Base-by-base conservation (phyloP, 1,284 basidiomycete species). In the Leccinum pachyderme region DNA sequence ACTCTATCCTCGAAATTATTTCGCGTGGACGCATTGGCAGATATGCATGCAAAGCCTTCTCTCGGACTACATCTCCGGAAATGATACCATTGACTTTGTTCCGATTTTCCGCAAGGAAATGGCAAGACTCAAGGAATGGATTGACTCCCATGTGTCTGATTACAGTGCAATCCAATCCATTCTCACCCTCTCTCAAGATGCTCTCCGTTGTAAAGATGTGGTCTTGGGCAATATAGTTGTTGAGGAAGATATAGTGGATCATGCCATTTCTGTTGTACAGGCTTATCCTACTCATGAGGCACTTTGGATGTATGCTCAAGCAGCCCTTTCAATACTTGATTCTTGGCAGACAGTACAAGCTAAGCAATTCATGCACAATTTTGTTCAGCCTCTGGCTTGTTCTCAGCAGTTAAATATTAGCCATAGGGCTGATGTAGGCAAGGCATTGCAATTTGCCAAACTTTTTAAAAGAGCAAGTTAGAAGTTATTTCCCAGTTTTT, bases 1-100 rank as follows among this genome's bases (percentile, higher is more conserved):
- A 61, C 63, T 74, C 6, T 85, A 87, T 63, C 81, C 82, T 8
- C 78, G 86, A 28, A 88, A 87, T 61, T 88, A 87, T 63, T 80
- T 84, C 63, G 84, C 82, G 9, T 87, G 86, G 86, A 66, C 72
- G 4, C 81, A 87, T 62, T 80, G 83, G 61, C 73, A 73, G 50
- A 75, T 76, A 41, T 74, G 83, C 54, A 64, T 80, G 48, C 72
- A 22, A 28, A 58, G 55, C 50, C 49, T 54, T 56, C 44, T 61
- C 32, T 51, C 32, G 22, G 47, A 51, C 45, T 53, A 59, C 31
- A 55, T 54, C 41, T 5, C 49, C 13, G 59, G 53, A 1, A 37
- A 12, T 7, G 56, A 49, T 44, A 51, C 49, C 50, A 1, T 60
- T 32, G 62, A 60, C 41, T 74, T 73, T 60, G 43, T 69, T 46